These are phyloP conservation scores for Myriangium duriaei DNA, from an alignment of 2,329 filamentous ascomycete genomes.

Conservation along the genomic window DNA sequence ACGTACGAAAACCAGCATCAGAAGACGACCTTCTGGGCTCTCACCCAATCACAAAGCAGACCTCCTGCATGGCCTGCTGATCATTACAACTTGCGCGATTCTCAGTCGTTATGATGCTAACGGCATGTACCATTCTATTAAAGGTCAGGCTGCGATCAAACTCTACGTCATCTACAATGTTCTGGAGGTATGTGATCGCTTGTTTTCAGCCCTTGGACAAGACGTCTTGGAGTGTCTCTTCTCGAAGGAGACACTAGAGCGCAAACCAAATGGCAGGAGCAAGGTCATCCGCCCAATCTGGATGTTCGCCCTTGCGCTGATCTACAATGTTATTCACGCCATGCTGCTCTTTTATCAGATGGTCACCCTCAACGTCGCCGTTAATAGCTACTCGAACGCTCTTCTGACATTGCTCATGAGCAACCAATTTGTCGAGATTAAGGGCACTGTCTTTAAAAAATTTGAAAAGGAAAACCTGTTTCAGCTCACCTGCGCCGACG, in stretches of 20 bases:
- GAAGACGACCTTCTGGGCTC: constrained; percentile 73
- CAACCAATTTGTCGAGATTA: constrained; percentile 98
- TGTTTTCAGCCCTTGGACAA: constrained; percentile 84
- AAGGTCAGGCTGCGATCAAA: constrained; percentile 93
- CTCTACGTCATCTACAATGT: constrained; percentile 98
- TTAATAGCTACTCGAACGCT: constrained; percentile 97
- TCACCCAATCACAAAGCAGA: constrained; percentile 90
- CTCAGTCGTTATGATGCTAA: constrained; percentile 90
- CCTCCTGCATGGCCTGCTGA: constrained; percentile 77
- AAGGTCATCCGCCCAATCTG: constrained; percentile 80
- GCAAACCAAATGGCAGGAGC: constrained; percentile 75
- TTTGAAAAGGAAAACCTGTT: constrained; percentile 98
- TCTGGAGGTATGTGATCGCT: constrained; percentile 78
- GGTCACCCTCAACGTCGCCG: constrained; percentile 92
- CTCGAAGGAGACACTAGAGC: constrained; percentile 80
- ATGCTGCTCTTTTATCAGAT: constrained; percentile 92
- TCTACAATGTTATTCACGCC: constrained; percentile 80
- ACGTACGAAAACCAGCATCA: constrained; percentile 50
- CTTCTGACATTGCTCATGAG: constrained; percentile 83
- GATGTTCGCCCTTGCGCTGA: constrained; percentile 77
- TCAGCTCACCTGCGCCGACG: constrained; percentile 88
- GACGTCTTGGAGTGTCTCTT: constrained; percentile 95
- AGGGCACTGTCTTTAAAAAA: constrained; percentile 95
- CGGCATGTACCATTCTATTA: constrained; percentile 95
- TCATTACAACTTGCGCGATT: constrained; percentile 71